These are phyloP conservation scores for Lenwebbia sp. DNA, from an alignment of 345 rosid genomes.

Conservation along the genomic window DNA sequence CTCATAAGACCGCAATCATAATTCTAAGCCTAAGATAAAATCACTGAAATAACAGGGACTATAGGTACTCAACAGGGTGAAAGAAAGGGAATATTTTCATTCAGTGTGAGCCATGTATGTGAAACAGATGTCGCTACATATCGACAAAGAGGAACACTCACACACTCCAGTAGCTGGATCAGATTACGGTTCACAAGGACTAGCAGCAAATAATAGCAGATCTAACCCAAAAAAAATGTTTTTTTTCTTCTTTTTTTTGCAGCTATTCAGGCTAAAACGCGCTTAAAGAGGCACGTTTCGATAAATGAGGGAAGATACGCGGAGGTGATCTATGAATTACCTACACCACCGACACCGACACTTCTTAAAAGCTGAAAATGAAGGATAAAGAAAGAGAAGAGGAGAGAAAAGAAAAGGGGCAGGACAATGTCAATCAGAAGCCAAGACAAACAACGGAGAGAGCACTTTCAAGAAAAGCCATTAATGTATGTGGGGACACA, in stretches of 20 bases:
- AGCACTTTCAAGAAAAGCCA: not conserved
- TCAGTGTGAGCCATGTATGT: not conserved
- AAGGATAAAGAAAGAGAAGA: not conserved
- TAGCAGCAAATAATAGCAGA: not conserved
- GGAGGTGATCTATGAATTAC: not conserved
- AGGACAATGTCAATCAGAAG: not conserved
- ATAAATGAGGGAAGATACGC: not conserved
- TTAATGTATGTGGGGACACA: not conserved
- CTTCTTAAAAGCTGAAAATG: not conserved
- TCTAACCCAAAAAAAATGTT: not conserved
- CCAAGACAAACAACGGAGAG: not conserved
- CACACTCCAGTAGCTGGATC: not conserved
- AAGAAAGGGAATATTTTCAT: not conserved
- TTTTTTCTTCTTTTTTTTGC: not conserved
- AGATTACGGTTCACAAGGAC: not conserved
- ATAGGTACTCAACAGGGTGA: not conserved
- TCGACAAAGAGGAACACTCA: not conserved
- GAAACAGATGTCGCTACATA: not conserved
- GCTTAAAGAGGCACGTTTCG: not conserved
- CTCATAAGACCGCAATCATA: not conserved
- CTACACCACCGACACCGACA: not conserved
- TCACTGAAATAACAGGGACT: not conserved
- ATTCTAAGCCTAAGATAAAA: not conserved
- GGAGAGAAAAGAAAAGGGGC: not conserved
- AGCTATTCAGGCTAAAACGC: not conserved